A percentile compares a stretch with the other conserved stretches of the same genome.
Evolutionary conservation across 1,284 basidiomycete species (phyloP).

Genomic region (Ustilago crameri): DNA sequence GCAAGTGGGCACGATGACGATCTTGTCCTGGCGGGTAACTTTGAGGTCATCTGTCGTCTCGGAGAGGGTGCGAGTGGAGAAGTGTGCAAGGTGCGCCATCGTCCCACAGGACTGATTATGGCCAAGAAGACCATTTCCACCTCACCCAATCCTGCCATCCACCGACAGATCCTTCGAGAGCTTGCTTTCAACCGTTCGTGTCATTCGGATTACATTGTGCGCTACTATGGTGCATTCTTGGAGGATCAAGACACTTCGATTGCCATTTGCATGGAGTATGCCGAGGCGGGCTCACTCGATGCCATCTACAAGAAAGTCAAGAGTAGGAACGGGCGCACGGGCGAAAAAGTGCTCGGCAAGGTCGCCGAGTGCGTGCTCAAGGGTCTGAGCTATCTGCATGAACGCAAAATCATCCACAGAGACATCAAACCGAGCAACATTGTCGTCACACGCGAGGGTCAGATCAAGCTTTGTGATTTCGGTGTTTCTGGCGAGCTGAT

Average conservation of each 20-base stretch:
- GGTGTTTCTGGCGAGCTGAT: conserved; percentile 96
- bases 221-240: conserved; percentile 94
- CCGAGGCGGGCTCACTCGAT: conserved; percentile 86
- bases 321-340: conserved; percentile 79
- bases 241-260: conserved; percentile 90
- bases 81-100: conserved; percentile 88
- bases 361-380: conserved; percentile 90
- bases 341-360: conserved; percentile 90
- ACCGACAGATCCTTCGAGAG: conserved; percentile 90
- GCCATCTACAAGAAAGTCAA: conserved; percentile 86
- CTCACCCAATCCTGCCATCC: conserved; percentile 84
- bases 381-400: conserved; percentile 91
- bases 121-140: conserved; percentile 97
- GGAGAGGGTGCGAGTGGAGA: conserved; percentile 97
- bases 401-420: conserved; percentile 90
- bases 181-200: conserved; percentile 87
- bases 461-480: conserved; percentile 94
- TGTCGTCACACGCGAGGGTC: conserved; percentile 83
- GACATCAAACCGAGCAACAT: conserved; percentile 99
- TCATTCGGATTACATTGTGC: conserved; percentile 86
- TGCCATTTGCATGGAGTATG: conserved; percentile 93
- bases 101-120: conserved; percentile 80
- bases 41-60: conserved; percentile 79
- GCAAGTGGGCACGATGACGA: conserved; percentile 43
- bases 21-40: conserved; percentile 70